Conservation (phyloP, 768 basidiomycete species). For the Pleurotus giganteus region DNA sequence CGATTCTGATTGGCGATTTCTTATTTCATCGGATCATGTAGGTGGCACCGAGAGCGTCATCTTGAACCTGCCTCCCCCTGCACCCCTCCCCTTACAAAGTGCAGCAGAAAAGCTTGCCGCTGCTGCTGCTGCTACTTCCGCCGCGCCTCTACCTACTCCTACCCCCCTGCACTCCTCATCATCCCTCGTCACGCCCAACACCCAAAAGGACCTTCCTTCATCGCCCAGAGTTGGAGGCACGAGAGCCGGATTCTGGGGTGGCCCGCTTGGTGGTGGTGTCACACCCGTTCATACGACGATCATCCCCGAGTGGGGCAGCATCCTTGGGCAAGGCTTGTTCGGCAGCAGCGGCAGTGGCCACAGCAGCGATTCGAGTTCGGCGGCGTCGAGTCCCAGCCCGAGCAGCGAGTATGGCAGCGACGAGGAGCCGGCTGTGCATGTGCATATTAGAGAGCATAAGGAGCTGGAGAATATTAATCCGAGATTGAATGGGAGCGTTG, state of each 20-base stretch:
- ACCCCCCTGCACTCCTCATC: too few relatives aligned
- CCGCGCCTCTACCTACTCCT: conserved; percentile 14
- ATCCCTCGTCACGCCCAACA: conserved; percentile 57
- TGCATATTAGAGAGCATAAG: conserved; percentile 11
- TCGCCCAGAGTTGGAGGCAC: conserved; percentile 53
- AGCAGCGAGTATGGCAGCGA: conserved; percentile 19
- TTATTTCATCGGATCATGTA: too few relatives aligned
- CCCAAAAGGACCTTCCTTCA: conserved; percentile 72
- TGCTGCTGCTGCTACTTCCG: too few relatives aligned
- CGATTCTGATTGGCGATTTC: too few relatives aligned
- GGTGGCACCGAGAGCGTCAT: conserved; percentile 10
- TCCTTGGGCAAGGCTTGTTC: conserved; percentile 13
- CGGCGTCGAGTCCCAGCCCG: conserved; percentile 16
- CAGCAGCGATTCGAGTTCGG: conserved; percentile 18
- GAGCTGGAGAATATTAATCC: conserved; percentile 84
- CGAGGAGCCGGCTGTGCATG: conserved; percentile 18
- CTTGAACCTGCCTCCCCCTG: conserved; percentile 49
- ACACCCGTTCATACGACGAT: conserved; percentile 86
- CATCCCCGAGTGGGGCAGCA: conserved; percentile 53
- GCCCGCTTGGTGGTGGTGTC: conserved; percentile 60
- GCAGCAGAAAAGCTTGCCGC: conserved; percentile 34
- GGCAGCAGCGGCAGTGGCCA: conserved; percentile 11
- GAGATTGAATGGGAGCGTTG: conserved; percentile 46
- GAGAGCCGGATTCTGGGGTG: conserved; percentile 73
- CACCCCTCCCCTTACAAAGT: conserved; percentile 40